Base-by-base conservation (phyloP, 306 rosid genomes). In the Echinosophora koreensis region DNA sequence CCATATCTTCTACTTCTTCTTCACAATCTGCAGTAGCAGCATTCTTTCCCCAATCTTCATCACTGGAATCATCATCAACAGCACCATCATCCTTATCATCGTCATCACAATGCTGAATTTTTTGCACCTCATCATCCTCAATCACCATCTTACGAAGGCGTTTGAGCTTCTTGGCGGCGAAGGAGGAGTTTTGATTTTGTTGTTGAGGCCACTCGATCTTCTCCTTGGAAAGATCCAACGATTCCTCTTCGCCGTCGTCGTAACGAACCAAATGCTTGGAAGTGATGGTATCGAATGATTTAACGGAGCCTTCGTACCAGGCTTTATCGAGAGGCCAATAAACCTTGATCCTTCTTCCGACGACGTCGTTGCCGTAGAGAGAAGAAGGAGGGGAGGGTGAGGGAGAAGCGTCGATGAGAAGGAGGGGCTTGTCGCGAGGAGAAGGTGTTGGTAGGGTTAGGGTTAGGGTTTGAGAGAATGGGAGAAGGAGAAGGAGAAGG, bases 231-330 rank as follows among this genome's bases (percentile, higher is more conserved):
- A 95, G 77, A 34, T 89, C 85, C 65, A 92, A 27, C 12, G 68
- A 42, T 66, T 92, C 97, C 81, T 90, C 92, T 76, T 92, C 97
- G 2, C 74, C 91, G 15, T 95, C 97, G 3, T 89, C 97, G 68
- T 95, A 95, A 61, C 61, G 74, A 56, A 95, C 77, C 68, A 86
- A 49, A 83, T 92, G 97, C 76, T 86, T 87, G 1, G 88, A 83
- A 2, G 82, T 79, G 3, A 52, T 22, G 1, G 38, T 15, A 50
- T 88, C 85, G 27, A 88, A 95, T 0, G 85, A 79, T 58, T 85
- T 90, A 71, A 95, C 88, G 15, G 18, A 14, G 5, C 98, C 98
- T 83, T 90, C 89, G 78, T 92, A 95, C 97, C 98, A 95, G 35
- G 83, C 77, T 54, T 88, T 59, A 68, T 92, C 98, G 75, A 88